These are phyloP conservation scores for Paracamarosporium sp. DNA, from an alignment of 2,329 filamentous ascomycete genomes.

Conservation along the genomic window DNA sequence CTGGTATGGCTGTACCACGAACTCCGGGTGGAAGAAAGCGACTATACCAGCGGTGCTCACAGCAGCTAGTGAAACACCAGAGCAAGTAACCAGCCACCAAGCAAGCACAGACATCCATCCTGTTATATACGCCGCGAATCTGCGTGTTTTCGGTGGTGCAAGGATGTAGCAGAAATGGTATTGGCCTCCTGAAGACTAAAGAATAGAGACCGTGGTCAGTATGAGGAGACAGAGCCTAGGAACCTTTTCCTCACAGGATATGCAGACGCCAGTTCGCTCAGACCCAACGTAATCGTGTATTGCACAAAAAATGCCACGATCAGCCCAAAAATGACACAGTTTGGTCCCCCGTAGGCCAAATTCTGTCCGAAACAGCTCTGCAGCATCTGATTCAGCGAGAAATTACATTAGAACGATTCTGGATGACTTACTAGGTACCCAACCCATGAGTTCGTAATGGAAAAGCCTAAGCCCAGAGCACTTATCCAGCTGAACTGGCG, in stretches of 20 bases:
- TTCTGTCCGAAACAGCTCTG: constrained; percentile 6
- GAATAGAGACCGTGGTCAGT: not conserved
- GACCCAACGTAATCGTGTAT: constrained; percentile 3
- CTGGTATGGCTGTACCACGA: not conserved
- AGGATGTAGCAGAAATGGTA: not conserved
- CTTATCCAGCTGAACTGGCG: not conserved
- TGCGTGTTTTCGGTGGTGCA: not conserved
- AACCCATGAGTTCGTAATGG: not conserved
- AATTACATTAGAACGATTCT: too few relatives aligned
- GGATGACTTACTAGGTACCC: not conserved
- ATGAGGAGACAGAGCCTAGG: not conserved
- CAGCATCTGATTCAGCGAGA: not conserved
- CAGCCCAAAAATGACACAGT: constrained; percentile 3
- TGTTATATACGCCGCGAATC: not conserved
- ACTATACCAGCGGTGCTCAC: not conserved
- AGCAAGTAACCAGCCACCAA: not conserved
- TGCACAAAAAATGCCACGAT: constrained; percentile 7
- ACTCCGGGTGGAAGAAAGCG: not conserved
- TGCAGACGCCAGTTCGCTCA: constrained; percentile 6
- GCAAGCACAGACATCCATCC: not conserved
- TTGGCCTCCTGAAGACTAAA: not conserved
- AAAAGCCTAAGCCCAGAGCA: not conserved
- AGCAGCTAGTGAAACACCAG: not conserved
- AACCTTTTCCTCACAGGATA: not conserved
- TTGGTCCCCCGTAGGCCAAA: constrained; percentile 3